Evolutionary conservation across 192 early-diverging fungal species (phyloP).

Genomic region (Coemansia sp.): DNA sequence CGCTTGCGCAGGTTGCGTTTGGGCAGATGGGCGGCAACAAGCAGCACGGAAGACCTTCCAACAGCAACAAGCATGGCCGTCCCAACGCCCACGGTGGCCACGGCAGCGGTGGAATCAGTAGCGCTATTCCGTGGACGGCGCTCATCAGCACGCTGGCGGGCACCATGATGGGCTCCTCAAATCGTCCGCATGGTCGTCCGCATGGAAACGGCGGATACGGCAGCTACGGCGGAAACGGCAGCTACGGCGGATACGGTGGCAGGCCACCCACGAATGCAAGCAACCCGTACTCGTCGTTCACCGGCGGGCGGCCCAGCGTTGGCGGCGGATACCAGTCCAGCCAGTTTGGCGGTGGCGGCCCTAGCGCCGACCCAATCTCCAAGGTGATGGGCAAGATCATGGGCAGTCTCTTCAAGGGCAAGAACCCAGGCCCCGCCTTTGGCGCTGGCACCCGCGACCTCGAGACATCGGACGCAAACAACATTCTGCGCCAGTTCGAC

Average conservation of each 20-base stretch:
- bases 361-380: slow-evolving; percentile 29
- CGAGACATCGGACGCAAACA: slow-evolving; percentile 13
- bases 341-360: slow-evolving; percentile 10
- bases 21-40: slow-evolving; percentile 6
- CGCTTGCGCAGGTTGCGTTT: slow-evolving; percentile 12
- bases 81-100: slow-evolving; percentile 2
- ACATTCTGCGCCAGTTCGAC: slow-evolving; percentile 37
- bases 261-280: neutral
- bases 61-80: neutral
- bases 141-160: slow-evolving; percentile 8
- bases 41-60: neutral
- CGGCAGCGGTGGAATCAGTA: neutral
- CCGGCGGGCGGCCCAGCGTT: slow-evolving; percentile 4
- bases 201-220: slow-evolving; percentile 9
- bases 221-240: slow-evolving; percentile 9
- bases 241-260: slow-evolving; percentile 11
- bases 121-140: slow-evolving; percentile 8
- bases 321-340: slow-evolving; percentile 15
- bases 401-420: slow-evolving; percentile 39
- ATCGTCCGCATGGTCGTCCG: neutral
- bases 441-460: slow-evolving; percentile 35
- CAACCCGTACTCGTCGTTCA: slow-evolving; percentile 11
- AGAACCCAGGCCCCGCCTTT: neutral
- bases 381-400: slow-evolving; percentile 47
- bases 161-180: slow-evolving; percentile 9